Evolutionary conservation across 768 basidiomycete species (phyloP), one percentile per base, ranked within the genome.

Genomic region (Tulasnella sp.): DNA sequence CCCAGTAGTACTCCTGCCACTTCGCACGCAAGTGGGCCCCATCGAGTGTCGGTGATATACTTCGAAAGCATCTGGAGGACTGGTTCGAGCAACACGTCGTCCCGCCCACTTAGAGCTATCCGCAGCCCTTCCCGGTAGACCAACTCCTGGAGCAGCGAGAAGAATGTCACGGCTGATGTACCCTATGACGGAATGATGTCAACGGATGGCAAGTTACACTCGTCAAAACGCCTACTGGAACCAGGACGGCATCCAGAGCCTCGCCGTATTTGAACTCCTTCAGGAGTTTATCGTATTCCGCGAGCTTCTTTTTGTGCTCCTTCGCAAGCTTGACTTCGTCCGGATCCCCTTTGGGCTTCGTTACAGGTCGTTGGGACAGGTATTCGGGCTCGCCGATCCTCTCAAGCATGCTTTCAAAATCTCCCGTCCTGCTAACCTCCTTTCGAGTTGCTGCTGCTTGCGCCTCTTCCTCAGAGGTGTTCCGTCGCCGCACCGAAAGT

Each of bases 231-330:
- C 85, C 73, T 79, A 93, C 93, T 86, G 94, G 94, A 80, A 89
- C 89, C 76, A 99, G 83, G 15, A 96, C 96, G 6, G 94, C 90
- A 83, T 99, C 97, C 74, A 99, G 84, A 5, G 97, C 97, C 42
- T 94, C 94, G 9, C 92, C 91, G 83, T 99, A 99, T 81, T 93
- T 93, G 87, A 99, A 99, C 49, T 85, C 86, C 83, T 99, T 99
- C 70, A 99, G 85, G 72, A 94, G 85, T 80, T 89, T 89, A 82
- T 99, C 97, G 83, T 97, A 97, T 75, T 94, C 91, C 82, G 88
- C 91, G 68, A 99, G 84, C 78, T 89, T 87, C 81, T 87, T 90
- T 81, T 84, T 88, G 77, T 70, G 69, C 19, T 70, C 37, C 40
- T 70, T 38, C 37, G 40, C 69, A 36, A 38, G 69, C 37, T 70